Conservation (phyloP, 495 filamentous ascomycete species). For the Annulohypoxylon stygium region DNA sequence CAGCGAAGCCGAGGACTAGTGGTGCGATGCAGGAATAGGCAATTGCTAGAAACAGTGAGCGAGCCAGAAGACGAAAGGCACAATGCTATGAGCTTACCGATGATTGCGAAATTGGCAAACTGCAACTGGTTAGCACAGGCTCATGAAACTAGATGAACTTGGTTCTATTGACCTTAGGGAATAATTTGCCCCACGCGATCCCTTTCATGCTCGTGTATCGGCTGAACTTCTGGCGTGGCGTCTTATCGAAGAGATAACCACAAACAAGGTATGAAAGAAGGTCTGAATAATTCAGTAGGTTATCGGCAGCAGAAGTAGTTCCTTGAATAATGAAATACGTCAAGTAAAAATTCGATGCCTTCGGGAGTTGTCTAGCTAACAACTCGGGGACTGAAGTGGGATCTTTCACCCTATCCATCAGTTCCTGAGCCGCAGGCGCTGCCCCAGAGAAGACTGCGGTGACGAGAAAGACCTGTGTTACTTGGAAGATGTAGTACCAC, state of each 20-base stretch:
- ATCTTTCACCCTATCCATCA: conserved; percentile 69
- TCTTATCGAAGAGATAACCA: conserved; percentile 73
- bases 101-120: conserved; percentile 82
- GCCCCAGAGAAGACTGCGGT: conserved; percentile 75
- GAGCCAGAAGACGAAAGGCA: not conserved
- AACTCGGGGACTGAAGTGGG: conserved; percentile 70
- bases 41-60: conserved; percentile 64
- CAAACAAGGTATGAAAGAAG: conserved; percentile 71
- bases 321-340: conserved; percentile 91
- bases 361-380: conserved; percentile 79
- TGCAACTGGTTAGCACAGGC: conserved; percentile 54
- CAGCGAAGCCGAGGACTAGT: conserved; percentile 85
- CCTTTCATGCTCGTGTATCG: conserved; percentile 69
- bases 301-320: conserved; percentile 76
- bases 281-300: conserved; percentile 60
- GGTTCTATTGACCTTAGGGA: conserved; percentile 75
- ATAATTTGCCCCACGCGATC: conserved; percentile 69
- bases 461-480: conserved; percentile 91
- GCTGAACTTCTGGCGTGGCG: conserved; percentile 80
- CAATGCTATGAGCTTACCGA: conserved; percentile 58
- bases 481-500: conserved; percentile 88
- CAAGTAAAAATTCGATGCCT: conserved; percentile 90
- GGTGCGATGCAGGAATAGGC: conserved; percentile 92
- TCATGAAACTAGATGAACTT: conserved; percentile 63
- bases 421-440: conserved; percentile 72